Evolutionary conservation across 2,329 filamentous ascomycete species (phyloP), one percentile per base, ranked within the genome.

Genomic region (Sporothrix phasma): DNA sequence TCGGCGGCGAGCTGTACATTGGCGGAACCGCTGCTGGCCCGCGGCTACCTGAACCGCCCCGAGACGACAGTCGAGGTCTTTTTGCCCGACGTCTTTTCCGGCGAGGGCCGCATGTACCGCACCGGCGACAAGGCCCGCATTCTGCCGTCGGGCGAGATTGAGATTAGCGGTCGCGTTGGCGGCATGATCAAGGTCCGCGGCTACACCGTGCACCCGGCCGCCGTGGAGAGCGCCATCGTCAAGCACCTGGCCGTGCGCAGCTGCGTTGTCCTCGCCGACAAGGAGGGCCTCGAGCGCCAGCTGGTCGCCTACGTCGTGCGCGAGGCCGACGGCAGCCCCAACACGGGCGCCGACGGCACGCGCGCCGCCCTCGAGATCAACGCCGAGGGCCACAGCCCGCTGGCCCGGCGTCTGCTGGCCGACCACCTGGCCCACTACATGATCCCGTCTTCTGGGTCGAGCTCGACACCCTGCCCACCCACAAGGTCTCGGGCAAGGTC

Each of bases 101-200:
- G 77, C 3, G 79, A 24, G 39, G 64, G 87, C 15, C 83, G 85
- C 22, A 89, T 91, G 84, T 91, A 92, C 72, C 81, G 83, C 64
- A 91, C 88, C 0, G 88, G 88, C 3, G 88, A 92, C 72, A 79
- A 85, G 61, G 88, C 88, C 0, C 80, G 87, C 2, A 74, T 89
- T 45, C 79, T 90, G 6, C 79, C 86, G 0, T 87, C 82, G 1
- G 88, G 88, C 1, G 76, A 86, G 5, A 78, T 92, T 7, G 88
- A 91, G 71, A 90, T 92, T 66, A 90, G 87, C 6, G 88, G 88
- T 39, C 84, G 88, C 61, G 86, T 90, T 1, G 88, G 88, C 15
- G 84, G 85, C 13, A 91, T 92, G 88, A 91, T 92, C 76, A 92
- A 92, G 75, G 82, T 90, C 11, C 84, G 88, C 65, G 88, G 88